Evolutionary conservation across 306 rosid species (phyloP).

Genomic region (Boehmeria nivea): DNA sequence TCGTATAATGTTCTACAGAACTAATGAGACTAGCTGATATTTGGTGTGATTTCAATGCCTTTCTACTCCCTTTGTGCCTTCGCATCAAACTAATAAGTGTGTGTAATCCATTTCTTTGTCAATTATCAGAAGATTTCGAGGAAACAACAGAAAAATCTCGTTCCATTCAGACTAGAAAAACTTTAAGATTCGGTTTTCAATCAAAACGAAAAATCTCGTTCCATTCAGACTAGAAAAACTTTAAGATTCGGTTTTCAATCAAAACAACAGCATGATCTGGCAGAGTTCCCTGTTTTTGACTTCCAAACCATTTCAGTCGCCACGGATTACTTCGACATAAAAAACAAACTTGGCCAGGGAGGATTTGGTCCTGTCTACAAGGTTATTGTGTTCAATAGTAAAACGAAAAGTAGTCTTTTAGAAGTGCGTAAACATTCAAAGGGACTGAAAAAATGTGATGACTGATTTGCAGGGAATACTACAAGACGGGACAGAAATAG

Average conservation of each 20-base stretch:
- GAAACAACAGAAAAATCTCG: neutral
- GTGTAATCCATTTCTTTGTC: too few species aligned
- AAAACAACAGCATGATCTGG: neutral
- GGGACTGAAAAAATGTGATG: too few species aligned
- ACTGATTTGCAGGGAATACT: slow-evolving; percentile 26
- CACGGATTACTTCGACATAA: slow-evolving; percentile 3
- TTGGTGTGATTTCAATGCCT: too few species aligned
- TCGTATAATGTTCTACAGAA: too few species aligned
- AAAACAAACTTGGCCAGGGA: slow-evolving; percentile 27
- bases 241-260: neutral
- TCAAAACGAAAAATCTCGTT: too few species aligned
- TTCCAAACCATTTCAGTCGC: slow-evolving; percentile 17
- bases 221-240: too few species aligned
- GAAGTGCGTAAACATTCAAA: neutral
- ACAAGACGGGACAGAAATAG: slow-evolving; percentile 27
- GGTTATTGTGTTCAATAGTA: too few species aligned
- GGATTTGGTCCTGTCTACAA: slow-evolving; percentile 24
- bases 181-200: too few species aligned
- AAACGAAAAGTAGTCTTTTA: too few species aligned
- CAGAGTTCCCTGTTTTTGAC: neutral
- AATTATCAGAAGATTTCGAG: neutral
- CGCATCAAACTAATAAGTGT: too few species aligned
- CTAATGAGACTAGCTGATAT: too few species aligned
- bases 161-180: neutral
- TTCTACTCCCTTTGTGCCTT: too few species aligned